phyloP scores from a whole-genome alignment of 352 stramenopile genomes.

The Globisporangium alternatum region DNA sequence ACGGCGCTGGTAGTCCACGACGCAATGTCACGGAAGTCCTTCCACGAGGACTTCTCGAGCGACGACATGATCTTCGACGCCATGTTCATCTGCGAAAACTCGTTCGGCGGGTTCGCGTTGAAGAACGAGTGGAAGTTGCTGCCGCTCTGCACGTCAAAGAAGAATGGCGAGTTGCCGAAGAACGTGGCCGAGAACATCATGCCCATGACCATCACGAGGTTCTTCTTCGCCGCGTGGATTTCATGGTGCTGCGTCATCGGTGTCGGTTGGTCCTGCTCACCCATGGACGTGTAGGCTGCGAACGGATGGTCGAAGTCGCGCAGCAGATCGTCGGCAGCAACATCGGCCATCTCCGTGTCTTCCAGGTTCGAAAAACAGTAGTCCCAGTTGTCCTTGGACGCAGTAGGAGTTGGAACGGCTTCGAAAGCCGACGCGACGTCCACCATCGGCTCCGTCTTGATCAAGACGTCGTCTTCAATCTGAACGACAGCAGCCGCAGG shows the following conservation, averaged over 20 bases:
- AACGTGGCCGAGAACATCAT: slow-evolving; percentile 88
- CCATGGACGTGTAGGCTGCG: slow-evolving; percentile 20
- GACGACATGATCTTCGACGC: slow-evolving; percentile 81
- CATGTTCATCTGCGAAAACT: slow-evolving; percentile 84
- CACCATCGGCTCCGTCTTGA: slow-evolving; percentile 56
- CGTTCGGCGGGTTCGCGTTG: slow-evolving; percentile 64
- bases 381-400: slow-evolving; percentile 42
- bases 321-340: slow-evolving; percentile 66
- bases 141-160: slow-evolving; percentile 69
- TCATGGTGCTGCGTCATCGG: slow-evolving; percentile 43
- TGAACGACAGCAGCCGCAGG: slow-evolving; percentile 7
- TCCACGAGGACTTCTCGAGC: slow-evolving; percentile 88
- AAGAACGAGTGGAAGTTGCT: slow-evolving; percentile 85
- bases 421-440: slow-evolving; percentile 22
- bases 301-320: slow-evolving; percentile 76
- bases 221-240: slow-evolving; percentile 86
- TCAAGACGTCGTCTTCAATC: slow-evolving; percentile 32
- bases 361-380: slow-evolving; percentile 57
- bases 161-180: slow-evolving; percentile 71
- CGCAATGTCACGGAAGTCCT: slow-evolving; percentile 80
- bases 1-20: slow-evolving; percentile 57
- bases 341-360: slow-evolving; percentile 45
- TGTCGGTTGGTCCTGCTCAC: slow-evolving; percentile 25
- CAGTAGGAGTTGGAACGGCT: slow-evolving; percentile 20
- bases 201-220: slow-evolving; percentile 87